Evolutionary conservation across 73 alveolate genomes (phyloP), one percentile per base, ranked within the genome.

Genomic region (Paramecium pentaurelia): DNA sequence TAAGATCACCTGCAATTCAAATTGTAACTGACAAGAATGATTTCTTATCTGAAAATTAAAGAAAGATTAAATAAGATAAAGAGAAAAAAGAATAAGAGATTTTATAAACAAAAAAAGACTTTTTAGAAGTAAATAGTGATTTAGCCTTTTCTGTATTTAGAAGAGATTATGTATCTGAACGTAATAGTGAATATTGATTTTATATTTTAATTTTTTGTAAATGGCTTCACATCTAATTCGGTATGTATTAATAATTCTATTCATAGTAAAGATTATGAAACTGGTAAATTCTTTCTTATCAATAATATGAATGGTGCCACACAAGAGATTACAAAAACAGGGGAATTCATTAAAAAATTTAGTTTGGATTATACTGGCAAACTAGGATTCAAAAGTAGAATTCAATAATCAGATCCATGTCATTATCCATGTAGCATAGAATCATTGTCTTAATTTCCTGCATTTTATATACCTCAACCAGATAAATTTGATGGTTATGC

Each of bases 1-100:
- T 77, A 10, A 71, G 59, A 45, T 18, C 75, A 45, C 58, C 77
- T 11, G 51, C 49, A 11, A 89, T 89, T 22, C 45, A 89, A 58
- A 83, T 89, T 16, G 94, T 89, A 6, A 89, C 94, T 27, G 94
- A 89, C 68, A 89, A 89, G 22, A 89, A 89, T 83, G 94, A 89
- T 36, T 89, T 89, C 47, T 71, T 89, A 68, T 70, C 75, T 71
- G 94, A 89, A 89, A 89, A 89, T 30, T 60, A 89, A 51, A 70
- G 94, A n/a, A 89, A 89, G 28, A 37, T 60, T 28, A 89, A 89
- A 60, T 28, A 45, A 51, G 94, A 89, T 44, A 89, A 89, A 30
- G 94, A 89, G 54, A 89, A 71, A 51, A 40, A 89, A 5, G 94
- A 77, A 25, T 51, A 45, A 71, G 94, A 89, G 45, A 89, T 89